phyloP scores from a whole-genome alignment of 164 flowering plant species.

The Houttuynia cordata region DNA sequence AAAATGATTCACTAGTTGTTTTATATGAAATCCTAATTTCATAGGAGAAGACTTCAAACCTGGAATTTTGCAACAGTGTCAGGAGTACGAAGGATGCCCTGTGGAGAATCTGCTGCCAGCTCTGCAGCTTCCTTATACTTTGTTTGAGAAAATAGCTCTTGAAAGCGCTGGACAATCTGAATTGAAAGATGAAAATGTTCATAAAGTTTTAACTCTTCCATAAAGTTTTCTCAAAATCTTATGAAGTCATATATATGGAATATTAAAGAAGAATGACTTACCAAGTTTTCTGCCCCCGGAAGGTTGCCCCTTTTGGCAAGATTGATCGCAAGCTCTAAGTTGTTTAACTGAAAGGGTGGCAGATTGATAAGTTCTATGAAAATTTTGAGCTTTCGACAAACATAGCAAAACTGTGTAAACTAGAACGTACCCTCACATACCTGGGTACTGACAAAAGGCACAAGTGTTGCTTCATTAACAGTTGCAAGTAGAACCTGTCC shows the following conservation, averaged over 20 bases:
- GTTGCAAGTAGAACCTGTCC: slow-evolving; percentile 96
- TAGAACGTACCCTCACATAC: slow-evolving; percentile 21
- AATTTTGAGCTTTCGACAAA: neutral
- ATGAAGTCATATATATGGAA: neutral
- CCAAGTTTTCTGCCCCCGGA: slow-evolving; percentile 84
- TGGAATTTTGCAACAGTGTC: slow-evolving; percentile 99
- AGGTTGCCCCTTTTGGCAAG: slow-evolving; percentile 23
- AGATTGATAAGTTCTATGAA: neutral
- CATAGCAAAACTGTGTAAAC: neutral
- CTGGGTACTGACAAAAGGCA: slow-evolving; percentile 96
- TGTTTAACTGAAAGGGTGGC: slow-evolving; percentile 59
- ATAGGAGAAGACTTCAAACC: slow-evolving; percentile 23
- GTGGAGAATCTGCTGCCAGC: slow-evolving; percentile 99
- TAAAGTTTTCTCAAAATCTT: neutral
- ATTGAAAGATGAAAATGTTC: neutral
- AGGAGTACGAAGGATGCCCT: slow-evolving; percentile 93
- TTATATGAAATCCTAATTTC: neutral
- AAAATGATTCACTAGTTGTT: neutral
- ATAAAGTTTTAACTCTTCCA: neutral
- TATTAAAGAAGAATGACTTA: slow-evolving; percentile 13
- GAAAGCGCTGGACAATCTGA: slow-evolving; percentile 99
- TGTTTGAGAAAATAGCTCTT: slow-evolving; percentile 93
- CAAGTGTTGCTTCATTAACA: slow-evolving; percentile 85
- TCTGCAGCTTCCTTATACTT: slow-evolving; percentile 99
- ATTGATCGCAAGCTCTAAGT: slow-evolving; percentile 41